Conservation (phyloP, 345 rosid species). For the Eucalyptus rudis region DNA sequence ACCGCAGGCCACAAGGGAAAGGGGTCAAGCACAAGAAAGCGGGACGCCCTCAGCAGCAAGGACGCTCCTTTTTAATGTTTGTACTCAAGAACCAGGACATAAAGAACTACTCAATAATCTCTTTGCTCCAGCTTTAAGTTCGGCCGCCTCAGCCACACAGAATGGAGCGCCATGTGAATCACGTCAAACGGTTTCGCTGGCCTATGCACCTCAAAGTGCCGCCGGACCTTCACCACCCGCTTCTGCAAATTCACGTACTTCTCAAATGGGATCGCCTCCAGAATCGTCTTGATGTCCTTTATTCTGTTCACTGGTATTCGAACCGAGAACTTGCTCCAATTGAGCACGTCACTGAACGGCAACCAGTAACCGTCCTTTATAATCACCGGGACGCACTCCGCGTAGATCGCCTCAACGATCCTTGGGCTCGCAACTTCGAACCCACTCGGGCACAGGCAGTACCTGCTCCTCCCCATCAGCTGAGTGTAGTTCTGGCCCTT, state of each 20-base stretch:
- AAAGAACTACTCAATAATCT: background rate
- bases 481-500: constrained; percentile 15
- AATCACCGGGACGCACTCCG: background rate
- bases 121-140: constrained; percentile 10
- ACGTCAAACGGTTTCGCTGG: constrained; percentile 39
- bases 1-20: no score
- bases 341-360: background rate
- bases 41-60: no score
- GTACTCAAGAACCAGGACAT: background rate
- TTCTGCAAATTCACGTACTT: constrained; percentile 23
- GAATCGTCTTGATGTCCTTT: constrained; percentile 22
- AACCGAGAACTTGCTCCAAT: background rate
- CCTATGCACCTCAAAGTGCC: constrained; percentile 41
- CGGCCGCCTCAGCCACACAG: constrained; percentile 52
- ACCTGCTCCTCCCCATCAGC: constrained; percentile 36
- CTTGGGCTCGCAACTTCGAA: background rate
- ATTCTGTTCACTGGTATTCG: background rate
- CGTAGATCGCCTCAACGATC: background rate
- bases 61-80: background rate
- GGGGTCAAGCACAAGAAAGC: no score
- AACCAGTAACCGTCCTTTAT: background rate
- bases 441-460: constrained; percentile 7
- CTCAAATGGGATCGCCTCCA: constrained; percentile 16
- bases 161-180: constrained; percentile 49
- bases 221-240: constrained; percentile 16